phyloP scores from a whole-genome alignment of 495 filamentous ascomycete species.

The Penicillium canariense region DNA sequence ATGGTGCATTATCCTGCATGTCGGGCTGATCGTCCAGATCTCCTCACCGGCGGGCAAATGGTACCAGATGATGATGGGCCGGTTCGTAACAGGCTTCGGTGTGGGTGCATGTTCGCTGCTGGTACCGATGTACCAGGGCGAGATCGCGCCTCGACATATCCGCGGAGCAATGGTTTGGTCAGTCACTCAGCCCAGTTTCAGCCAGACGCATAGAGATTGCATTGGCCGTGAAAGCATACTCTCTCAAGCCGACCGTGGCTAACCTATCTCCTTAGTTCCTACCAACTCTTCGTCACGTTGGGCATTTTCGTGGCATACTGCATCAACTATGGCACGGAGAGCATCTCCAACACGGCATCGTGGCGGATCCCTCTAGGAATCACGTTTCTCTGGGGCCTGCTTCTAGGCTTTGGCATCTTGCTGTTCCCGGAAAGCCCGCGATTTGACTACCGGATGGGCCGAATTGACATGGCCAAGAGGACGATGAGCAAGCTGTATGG shows the following conservation, averaged over 20 bases:
- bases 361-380: constrained; percentile 79
- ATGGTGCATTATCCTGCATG: constrained; percentile 58
- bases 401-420: constrained; percentile 67
- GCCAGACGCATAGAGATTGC: no score
- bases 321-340: constrained; percentile 73
- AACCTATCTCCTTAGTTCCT: constrained; percentile 34
- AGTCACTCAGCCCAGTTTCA: no score
- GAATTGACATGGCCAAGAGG: constrained; percentile 54
- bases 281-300: constrained; percentile 83
- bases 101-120: constrained; percentile 66
- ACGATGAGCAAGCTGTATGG: constrained; percentile 71
- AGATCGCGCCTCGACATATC: constrained; percentile 60
- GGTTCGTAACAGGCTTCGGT: constrained; percentile 59
- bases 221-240: no score
- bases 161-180: constrained; percentile 64
- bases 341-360: constrained; percentile 41
- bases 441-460: constrained; percentile 61
- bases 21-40: constrained; percentile 65
- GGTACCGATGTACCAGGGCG: constrained; percentile 66
- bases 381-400: constrained; percentile 66
- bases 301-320: constrained; percentile 78
- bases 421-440: constrained; percentile 69
- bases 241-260: no score
- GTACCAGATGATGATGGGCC: constrained; percentile 51
- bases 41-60: constrained; percentile 48